These are phyloP conservation scores for Eucalyptus erythrocorys DNA, from an alignment of 345 rosid genomes.

Conservation along the genomic window DNA sequence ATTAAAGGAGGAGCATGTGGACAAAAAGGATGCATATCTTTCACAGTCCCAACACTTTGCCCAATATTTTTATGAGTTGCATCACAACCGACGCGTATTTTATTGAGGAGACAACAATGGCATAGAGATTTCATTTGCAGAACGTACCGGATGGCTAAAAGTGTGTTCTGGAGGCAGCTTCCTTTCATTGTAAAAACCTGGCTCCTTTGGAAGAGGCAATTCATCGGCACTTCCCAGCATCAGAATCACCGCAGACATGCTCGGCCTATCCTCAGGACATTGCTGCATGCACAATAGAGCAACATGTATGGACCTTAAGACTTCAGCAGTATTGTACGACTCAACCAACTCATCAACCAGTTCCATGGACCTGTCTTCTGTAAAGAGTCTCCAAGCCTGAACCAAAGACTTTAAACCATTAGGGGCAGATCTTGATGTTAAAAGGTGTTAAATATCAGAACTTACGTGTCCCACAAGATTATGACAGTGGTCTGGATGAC, in stretches of 20 bases:
- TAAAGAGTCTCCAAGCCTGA: slow-evolving; percentile 27
- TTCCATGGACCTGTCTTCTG: slow-evolving; percentile 9
- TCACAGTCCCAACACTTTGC: background rate
- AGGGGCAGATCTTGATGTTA: background rate
- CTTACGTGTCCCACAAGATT: slow-evolving; percentile 11
- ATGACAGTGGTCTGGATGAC: background rate
- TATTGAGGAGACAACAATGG: background rate
- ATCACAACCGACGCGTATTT: background rate
- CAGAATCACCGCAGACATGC: slow-evolving; percentile 18
- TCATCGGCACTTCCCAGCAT: slow-evolving; percentile 21
- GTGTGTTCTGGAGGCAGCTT: background rate
- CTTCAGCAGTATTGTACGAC: background rate
- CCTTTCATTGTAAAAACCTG: slow-evolving; percentile 18
- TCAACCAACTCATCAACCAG: background rate
- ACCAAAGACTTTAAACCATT: background rate
- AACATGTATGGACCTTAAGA: slow-evolving; percentile 17
- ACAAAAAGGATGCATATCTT: no score
- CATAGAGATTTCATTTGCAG: slow-evolving; percentile 9
- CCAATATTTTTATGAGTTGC: background rate
- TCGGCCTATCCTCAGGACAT: slow-evolving; percentile 26
- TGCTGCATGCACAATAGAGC: slow-evolving; percentile 31
- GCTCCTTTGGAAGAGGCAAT: slow-evolving; percentile 21
- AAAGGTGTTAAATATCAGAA: background rate
- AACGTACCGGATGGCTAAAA: background rate
- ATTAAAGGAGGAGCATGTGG: background rate